These are phyloP conservation scores for Ormosia semicastrata DNA, from an alignment of 306 rosid genomes.

Conservation along the genomic window DNA sequence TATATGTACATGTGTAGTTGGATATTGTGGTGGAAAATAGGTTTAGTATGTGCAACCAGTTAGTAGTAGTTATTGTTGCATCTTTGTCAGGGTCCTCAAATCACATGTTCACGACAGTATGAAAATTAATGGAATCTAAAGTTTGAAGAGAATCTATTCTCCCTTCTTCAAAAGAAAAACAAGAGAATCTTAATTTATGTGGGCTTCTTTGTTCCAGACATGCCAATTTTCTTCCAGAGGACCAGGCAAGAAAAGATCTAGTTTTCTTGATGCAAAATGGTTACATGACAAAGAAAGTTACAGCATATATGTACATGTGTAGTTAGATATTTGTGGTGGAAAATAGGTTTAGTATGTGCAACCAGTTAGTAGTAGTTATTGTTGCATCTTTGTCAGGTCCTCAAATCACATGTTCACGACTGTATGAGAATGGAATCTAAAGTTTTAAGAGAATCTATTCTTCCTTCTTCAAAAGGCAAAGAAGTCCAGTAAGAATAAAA, in stretches of 20 bases:
- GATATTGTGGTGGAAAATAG: constrained; percentile 28
- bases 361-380: not conserved
- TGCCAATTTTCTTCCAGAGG: constrained; percentile 6
- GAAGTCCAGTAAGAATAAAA: not conserved
- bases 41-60: not conserved
- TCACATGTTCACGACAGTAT: not conserved
- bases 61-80: not conserved
- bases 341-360: not conserved
- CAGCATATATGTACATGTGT: not conserved
- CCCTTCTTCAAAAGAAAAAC: too few species aligned
- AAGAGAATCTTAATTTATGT: too few species aligned
- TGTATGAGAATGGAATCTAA: constrained; percentile 26
- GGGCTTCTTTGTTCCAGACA: too few species aligned
- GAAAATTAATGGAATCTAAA: constrained; percentile 28
- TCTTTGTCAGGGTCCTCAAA: constrained; percentile 1
- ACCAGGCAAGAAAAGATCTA: not conserved
- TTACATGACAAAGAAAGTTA: not conserved
- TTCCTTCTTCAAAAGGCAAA: too few species aligned
- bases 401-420: not conserved
- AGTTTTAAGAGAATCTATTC: constrained; percentile 15
- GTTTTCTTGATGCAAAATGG: not conserved
- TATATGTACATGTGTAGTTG: not conserved
- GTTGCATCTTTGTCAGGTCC: constrained; percentile 11
- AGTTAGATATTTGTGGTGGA: constrained; percentile 22
- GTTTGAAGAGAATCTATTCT: not conserved